Percentiles rank a stretch among this genome's conserved stretches.
Conservation (phyloP, 208 protist species). For the Crithidia thermophila region DNA sequence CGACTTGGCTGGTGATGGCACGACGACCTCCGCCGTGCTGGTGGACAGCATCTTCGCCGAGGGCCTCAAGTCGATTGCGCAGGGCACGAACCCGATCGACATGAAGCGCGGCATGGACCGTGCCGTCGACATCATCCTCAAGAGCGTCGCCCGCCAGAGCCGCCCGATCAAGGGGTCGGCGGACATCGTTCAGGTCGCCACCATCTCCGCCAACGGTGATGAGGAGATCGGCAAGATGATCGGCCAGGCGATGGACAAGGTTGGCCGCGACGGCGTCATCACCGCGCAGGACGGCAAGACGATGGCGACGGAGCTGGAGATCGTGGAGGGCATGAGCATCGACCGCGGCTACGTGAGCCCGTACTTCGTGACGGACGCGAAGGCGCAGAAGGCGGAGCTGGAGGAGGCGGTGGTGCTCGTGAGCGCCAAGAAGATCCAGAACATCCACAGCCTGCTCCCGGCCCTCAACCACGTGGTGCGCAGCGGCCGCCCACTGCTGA, state of each 20-base stretch:
- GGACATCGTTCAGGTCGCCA: conserved; percentile 98
- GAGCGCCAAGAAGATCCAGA: conserved; percentile 96
- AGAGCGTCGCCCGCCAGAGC: conserved; percentile 88
- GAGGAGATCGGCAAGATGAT: conserved; percentile 98
- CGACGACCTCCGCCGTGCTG: conserved; percentile 99
- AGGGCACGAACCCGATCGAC: conserved; percentile 99
- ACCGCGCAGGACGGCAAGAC: conserved; percentile 99
- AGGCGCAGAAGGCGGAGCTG: conserved; percentile 96
- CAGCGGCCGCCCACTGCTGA: conserved; percentile 94
- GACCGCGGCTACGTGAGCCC: conserved; percentile 98
- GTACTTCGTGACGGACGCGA: conserved; percentile 99
- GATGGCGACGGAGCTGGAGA: conserved; percentile 97
- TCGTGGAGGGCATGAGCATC: conserved; percentile 98
- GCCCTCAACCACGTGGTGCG: conserved; percentile 90
- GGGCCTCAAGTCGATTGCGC: conserved; percentile 96
- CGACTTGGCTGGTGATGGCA: conserved; percentile 98
- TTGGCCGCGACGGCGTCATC: conserved; percentile 99
- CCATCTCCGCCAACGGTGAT: conserved; percentile 99
- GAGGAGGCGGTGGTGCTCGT: conserved; percentile 97
- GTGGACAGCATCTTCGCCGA: conserved; percentile 98
- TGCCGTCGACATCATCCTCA: conserved; percentile 93
- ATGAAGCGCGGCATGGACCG: conserved; percentile 98
- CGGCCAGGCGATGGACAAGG: conserved; percentile 98
- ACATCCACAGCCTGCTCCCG: conserved; percentile 89
- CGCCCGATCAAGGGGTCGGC: conserved; percentile 96